Conservation (phyloP, 2,329 filamentous ascomycete genomes). For the Monilinia fructicola region DNA sequence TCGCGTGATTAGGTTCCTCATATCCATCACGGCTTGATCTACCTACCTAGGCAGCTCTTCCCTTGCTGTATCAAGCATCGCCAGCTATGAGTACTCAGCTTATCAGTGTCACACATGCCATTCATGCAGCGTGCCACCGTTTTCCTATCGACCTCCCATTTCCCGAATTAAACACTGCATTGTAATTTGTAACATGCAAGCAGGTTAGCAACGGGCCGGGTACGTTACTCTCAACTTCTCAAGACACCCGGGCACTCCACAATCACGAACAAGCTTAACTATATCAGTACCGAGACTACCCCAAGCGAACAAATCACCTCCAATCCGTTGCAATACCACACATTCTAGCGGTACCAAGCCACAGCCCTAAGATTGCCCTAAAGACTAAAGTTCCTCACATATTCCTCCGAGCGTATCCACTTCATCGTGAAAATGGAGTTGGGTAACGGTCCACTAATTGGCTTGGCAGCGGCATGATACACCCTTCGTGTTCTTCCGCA, state of each 20-base stretch:
- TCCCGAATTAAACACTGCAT: not conserved
- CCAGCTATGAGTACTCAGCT: too few species aligned
- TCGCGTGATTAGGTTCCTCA: too few species aligned
- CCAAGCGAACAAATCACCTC: not conserved
- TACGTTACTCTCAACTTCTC: too few species aligned
- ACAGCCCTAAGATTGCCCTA: not conserved
- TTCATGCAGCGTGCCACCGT: too few species aligned
- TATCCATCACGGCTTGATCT: too few species aligned
- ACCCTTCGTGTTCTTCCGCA: not conserved
- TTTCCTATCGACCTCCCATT: too few species aligned
- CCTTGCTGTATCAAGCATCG: too few species aligned
- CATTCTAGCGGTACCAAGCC: not conserved
- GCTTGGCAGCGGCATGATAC: not conserved
- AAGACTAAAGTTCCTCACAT: not conserved
- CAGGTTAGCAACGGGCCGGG: too few species aligned
- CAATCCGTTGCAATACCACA: not conserved
- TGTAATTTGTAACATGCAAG: not conserved
- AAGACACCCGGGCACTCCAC: not conserved
- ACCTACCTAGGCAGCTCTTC: not conserved
- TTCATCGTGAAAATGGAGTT: slow-evolving; percentile 1
- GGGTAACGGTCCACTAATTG: not conserved
- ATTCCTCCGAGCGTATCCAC: not conserved
- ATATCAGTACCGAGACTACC: not conserved
- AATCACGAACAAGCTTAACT: not conserved
- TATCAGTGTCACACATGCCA: too few species aligned